Base-by-base conservation (phyloP, 805 yeast species). In the Wickerhamomyces canadensis region DNA sequence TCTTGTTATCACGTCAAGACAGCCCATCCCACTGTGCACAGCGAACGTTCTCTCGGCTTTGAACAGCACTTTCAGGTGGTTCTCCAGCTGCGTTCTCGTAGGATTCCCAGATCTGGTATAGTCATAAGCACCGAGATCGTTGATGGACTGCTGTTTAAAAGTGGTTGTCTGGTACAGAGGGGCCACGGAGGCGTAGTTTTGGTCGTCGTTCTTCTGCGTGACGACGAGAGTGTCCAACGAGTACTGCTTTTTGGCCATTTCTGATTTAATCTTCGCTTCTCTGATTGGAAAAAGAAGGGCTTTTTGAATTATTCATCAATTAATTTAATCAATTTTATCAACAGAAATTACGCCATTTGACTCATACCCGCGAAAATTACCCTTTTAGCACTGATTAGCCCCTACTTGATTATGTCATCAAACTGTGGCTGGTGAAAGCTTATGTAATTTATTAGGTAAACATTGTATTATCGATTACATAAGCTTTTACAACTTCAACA, bases 111-210 rank as follows among this genome's bases (percentile, higher is more conserved):
- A 82, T 49, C 98, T 71, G 1, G 97, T 86, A 62, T 85, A 85
- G 57, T 82, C 91, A 55, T 80, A 86, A 49, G 79, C 82, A 3
- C 94, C 91, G 80, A 84, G 75, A 50, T 82, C 78, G 27, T 75
- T 67, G 43, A 85, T 64, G 1, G 84, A 74, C 31, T 70, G 71
- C 59, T 85, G 93, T 61, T 87, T 88, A 68, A 89, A 89, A 6
- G 98, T 89, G n/a, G 98, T 95, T 1, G 93, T 77, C 59, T 86
- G 95, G 62, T 89, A 89, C 28, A 89, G 68, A 4, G 98, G 97
- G 10, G 94, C 86, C 19, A 82, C 80, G 5, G 93, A 81, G 2
- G 96, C 77, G 44, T 80, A 76, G 67, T 79, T 74, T 51, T 78
- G 81, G 61, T 89, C 97, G 4, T 65, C 51, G 48, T 78, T 53